A percentile compares a stretch with the other conserved stretches of the same genome.
These are phyloP conservation scores for Mycotypha africana DNA, from an alignment of 371 early-diverging fungal genomes.

Conservation along the genomic window DNA sequence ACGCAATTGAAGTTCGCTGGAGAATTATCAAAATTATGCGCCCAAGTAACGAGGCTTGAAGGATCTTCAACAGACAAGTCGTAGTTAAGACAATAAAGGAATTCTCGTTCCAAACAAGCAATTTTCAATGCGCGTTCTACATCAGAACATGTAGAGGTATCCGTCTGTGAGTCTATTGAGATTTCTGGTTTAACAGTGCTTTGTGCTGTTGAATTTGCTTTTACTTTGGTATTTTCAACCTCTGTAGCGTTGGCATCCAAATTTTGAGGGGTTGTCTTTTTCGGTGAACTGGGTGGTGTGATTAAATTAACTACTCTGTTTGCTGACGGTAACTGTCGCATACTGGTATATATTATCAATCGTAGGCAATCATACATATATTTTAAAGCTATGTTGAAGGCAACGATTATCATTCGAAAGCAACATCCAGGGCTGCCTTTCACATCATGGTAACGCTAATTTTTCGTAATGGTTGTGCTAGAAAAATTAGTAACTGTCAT, in stretches of 20 bases:
- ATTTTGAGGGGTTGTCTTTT: too few species aligned
- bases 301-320: conserved; percentile 8
- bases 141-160: too few species aligned
- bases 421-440: conserved; percentile 52
- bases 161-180: not conserved
- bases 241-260: too few species aligned
- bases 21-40: conserved; percentile 10
- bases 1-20: not conserved
- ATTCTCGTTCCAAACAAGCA: conserved; percentile 53
- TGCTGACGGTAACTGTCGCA: conserved; percentile 1
- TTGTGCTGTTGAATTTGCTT: conserved; percentile 5
- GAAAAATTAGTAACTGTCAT: too few species aligned
- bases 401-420: conserved; percentile 48
- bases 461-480: too few species aligned
- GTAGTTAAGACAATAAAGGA: conserved; percentile 48
- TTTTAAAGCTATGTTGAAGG: conserved; percentile 57
- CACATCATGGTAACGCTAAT: conserved; percentile 43
- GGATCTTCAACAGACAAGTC: conserved; percentile 36
- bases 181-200: conserved; percentile 8
- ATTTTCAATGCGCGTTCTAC: conserved; percentile 16
- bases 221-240: not conserved
- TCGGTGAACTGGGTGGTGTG: conserved; percentile 25
- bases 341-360: conserved; percentile 23
- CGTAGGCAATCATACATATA: conserved; percentile 41
- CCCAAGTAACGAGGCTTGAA: conserved; percentile 28